Base-by-base conservation (phyloP, 2,329 filamentous ascomycete species). In the Magnaporthiopsis incrustans region DNA sequence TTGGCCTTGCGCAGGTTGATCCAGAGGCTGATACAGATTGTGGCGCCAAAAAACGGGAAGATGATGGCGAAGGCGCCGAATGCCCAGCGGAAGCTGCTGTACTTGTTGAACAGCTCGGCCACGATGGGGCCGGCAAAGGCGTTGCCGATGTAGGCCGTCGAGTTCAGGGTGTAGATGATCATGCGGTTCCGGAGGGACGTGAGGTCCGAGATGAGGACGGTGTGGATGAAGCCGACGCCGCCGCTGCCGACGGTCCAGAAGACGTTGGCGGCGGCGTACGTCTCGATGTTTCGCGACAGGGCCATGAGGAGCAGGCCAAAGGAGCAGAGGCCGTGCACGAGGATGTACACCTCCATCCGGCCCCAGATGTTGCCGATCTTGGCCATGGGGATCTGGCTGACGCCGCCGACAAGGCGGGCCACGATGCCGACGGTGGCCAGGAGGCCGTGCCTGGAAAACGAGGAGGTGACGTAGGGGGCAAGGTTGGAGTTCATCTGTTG, bases 101-200 rank as follows among this genome's bases (percentile, higher is more conserved):
- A 71, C 8, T 77, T 69, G 64, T 82, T 78, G 65, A 87, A 83
- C 0, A 74, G 71, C 56, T 81, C 77, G 0, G 83, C 59, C 3
- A 60, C 33, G n/a, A 60, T 38, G 59, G 59, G 33, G 33, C 59
- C 59, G 5, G 59, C n/a, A 5, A 60, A 82, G 50, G 87, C 81
- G 0, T 85, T 87, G 63, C 85, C 80, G 60, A 89, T 79, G 71
- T 85, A 86, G 1, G 87, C 86, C 0, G 86, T 82, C 50, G 82
- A 80, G 30, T 85, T 85, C 66, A 89, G 81, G 5, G 85, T 84
- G 56, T 84, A 84, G 12, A 86, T 81, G 65, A 89, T 77, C 14
- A 82, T 84, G 70, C 87, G 82, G 70, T 88, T 88, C 71, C 83
- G 81, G n/a, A 89, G 74, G 53, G 81, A 80, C 22, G 86, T 86